phyloP scores from a whole-genome alignment of 2,329 filamentous ascomycete species.

The Ascochyta pisi region DNA sequence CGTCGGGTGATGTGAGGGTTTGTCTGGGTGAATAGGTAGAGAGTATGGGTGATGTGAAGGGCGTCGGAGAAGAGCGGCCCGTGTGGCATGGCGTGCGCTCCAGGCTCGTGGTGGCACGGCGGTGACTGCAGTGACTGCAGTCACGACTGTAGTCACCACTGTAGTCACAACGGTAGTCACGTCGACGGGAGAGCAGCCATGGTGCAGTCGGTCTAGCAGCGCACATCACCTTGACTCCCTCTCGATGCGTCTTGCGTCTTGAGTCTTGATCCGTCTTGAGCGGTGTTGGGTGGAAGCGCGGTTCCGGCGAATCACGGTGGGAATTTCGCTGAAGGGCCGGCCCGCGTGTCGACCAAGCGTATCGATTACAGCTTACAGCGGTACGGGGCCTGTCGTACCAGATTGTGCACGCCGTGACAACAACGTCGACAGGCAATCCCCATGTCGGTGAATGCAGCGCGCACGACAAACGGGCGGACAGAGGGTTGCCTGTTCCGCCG shows the following conservation, averaged over 20 bases:
- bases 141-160: background rate
- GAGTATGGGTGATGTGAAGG: background rate
- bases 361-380: slow-evolving; percentile 35
- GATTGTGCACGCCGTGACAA: slow-evolving; percentile 4
- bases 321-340: slow-evolving; percentile 40
- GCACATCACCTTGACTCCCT: background rate
- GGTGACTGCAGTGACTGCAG: background rate
- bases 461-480: slow-evolving; percentile 10
- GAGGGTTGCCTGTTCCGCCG: background rate
- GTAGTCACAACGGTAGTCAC: background rate
- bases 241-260: slow-evolving; percentile 19
- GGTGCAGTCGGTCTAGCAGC: slow-evolving; percentile 6
- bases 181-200: slow-evolving; percentile 18
- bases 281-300: background rate
- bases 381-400: slow-evolving; percentile 39
- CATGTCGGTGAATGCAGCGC: background rate
- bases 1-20: slow-evolving; percentile 36
- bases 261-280: too few relatives aligned
- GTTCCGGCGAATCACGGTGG: slow-evolving; percentile 31
- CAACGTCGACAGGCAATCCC: background rate
- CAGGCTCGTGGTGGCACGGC: slow-evolving; percentile 23
- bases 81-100: slow-evolving; percentile 22
- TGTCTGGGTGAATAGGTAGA: slow-evolving; percentile 21
- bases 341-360: slow-evolving; percentile 35
- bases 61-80: slow-evolving; percentile 26